phyloP scores from a whole-genome alignment of 2,329 filamentous ascomycete species.

The Claviceps sp. region DNA sequence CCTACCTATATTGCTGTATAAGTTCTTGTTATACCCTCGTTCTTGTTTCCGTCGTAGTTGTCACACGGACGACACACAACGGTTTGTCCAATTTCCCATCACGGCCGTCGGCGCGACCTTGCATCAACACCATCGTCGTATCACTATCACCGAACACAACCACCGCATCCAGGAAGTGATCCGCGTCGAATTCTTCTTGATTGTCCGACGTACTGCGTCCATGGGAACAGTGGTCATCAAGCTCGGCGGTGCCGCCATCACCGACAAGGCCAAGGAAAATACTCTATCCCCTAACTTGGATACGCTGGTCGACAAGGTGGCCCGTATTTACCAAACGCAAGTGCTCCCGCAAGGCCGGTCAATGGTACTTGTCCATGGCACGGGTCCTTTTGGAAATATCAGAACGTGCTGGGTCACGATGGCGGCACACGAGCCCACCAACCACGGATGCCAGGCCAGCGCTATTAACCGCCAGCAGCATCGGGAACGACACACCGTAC shows the following conservation, averaged over 20 bases:
- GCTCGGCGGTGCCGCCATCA: slow-evolving; percentile 4
- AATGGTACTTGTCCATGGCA: slow-evolving; percentile 1
- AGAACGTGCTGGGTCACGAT: background rate
- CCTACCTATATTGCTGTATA: too few species aligned
- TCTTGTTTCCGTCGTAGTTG: too few species aligned
- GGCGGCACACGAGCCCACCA: background rate
- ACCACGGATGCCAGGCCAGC: background rate
- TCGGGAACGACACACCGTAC: background rate
- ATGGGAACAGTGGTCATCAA: slow-evolving; percentile 2
- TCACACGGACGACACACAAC: too few species aligned
- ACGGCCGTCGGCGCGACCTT: too few species aligned
- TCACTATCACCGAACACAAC: too few species aligned
- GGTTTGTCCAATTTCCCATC: too few species aligned
- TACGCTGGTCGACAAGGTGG: background rate
- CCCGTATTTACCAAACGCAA: background rate
- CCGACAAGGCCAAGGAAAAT: slow-evolving; percentile 1
- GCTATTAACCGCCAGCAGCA: background rate
- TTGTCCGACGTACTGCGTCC: background rate
- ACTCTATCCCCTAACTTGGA: background rate
- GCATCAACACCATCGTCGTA: too few species aligned
- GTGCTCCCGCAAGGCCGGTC: background rate
- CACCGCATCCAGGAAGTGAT: background rate
- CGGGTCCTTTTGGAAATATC: slow-evolving; percentile 2
- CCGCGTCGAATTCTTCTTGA: too few species aligned
- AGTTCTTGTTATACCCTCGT: too few species aligned